Conservation (phyloP, 352 stramenopile genomes). For the Hyaloperonospora brassicae region DNA sequence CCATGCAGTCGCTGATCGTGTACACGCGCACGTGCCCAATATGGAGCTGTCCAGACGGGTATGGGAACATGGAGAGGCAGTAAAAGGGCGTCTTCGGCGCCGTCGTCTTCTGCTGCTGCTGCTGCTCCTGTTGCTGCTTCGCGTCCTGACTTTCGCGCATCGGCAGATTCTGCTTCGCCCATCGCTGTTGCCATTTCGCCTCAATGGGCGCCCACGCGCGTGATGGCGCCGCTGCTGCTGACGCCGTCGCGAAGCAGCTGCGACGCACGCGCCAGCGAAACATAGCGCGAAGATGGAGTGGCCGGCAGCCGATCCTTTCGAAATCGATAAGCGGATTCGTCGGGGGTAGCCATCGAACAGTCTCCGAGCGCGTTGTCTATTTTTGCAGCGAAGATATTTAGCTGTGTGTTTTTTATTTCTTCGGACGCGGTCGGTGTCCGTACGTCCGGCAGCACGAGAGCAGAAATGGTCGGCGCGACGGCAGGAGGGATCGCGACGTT, state of each 20-base stretch:
- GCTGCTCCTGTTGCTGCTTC: neutral
- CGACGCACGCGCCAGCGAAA: conserved; percentile 8
- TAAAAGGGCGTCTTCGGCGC: conserved; percentile 65
- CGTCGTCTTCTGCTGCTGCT: neutral
- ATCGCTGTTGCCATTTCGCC: conserved; percentile 65
- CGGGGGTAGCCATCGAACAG: neutral
- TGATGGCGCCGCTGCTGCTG: conserved; percentile 6
- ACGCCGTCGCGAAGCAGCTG: conserved; percentile 24
- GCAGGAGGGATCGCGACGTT: conserved; percentile 91
- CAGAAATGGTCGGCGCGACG: conserved; percentile 36
- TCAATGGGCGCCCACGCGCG: conserved; percentile 53
- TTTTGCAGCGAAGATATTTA: too few species aligned
- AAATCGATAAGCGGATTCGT: neutral
- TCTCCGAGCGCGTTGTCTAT: neutral
- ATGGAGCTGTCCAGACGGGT: conserved; percentile 95
- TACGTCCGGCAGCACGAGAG: neutral
- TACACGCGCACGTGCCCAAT: conserved; percentile 99
- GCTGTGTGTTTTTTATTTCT: too few species aligned
- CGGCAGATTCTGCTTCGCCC: conserved; percentile 25
- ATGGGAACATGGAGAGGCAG: conserved; percentile 97
- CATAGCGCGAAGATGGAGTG: conserved; percentile 10
- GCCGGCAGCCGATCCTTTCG: conserved; percentile 1
- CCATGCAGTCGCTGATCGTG: conserved; percentile 97
- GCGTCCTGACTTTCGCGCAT: too few species aligned
- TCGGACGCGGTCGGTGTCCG: too few species aligned